Conservation (phyloP, 805 yeast genomes). For the Citeromyces matritensis region DNA sequence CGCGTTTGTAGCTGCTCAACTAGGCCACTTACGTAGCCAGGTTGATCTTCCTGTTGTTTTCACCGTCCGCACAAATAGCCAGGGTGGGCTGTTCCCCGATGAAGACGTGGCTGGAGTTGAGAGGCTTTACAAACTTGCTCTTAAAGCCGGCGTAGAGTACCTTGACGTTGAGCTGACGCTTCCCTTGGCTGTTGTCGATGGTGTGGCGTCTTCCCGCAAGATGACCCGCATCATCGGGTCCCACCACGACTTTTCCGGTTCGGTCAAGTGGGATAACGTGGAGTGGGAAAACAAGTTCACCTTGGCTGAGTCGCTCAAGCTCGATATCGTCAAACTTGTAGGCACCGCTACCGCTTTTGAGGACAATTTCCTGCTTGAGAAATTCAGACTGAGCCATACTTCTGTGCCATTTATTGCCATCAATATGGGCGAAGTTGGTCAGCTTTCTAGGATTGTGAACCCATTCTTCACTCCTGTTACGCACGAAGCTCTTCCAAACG, state of each 20-base stretch:
- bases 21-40: conserved; percentile 51
- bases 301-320: conserved; percentile 47
- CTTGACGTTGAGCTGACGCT: conserved; percentile 68
- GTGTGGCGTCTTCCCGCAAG: conserved; percentile 34
- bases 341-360: conserved; percentile 51
- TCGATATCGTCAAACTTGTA: conserved; percentile 72
- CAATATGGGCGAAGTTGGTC: conserved; percentile 69
- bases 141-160: conserved; percentile 66
- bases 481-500: conserved; percentile 45
- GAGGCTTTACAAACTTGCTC: conserved; percentile 41
- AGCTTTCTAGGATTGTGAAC: conserved; percentile 67
- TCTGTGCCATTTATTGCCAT: conserved; percentile 63
- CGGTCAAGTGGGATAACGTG: conserved; percentile 44
- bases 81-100: conserved; percentile 76
- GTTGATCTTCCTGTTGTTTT: conserved; percentile 63
- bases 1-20: conserved; percentile 56
- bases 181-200: conserved; percentile 38
- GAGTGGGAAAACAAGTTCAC: conserved; percentile 67
- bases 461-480: conserved; percentile 73
- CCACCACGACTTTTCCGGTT: conserved; percentile 60
- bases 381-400: conserved; percentile 43
- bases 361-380: conserved; percentile 62
- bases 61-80: conserved; percentile 63
- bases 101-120: conserved; percentile 29
- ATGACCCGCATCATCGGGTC: conserved; percentile 70